Evolutionary conservation across 352 stramenopile genomes (phyloP), one percentile per base, ranked within the genome.

Genomic region (Pythium utonaiense): DNA sequence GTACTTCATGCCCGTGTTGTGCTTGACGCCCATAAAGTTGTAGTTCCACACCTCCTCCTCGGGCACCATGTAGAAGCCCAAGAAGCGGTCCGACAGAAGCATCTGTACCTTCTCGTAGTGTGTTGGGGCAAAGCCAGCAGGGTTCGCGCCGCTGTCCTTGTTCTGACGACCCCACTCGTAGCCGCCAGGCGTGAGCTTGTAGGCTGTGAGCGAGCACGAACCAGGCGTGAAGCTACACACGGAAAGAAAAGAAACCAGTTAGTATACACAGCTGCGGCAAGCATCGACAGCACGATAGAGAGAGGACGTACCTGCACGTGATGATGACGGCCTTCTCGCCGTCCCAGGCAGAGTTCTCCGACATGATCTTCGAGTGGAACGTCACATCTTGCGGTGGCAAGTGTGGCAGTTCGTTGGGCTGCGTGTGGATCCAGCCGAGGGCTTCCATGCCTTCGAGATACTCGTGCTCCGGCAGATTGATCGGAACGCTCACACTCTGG

Each of bases 91-190:
- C 60, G 92, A 98, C 28, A 99, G 80, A 53, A 99, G 75, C 95
- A 99, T 99, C 76, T 99, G 97, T 53, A 99, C 96, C 81, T 99
- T 98, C 67, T 99, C 96, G 74, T 99, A 99, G 80, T 98, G 98
- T 47, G 85, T 98, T 13, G 95, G 95, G 19, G 84, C 89, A 68
- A 99, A 99, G 8, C 97, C 96, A 30, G 96, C 84, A 3, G 95
- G 91, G 53, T 96, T 97, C 3, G 93, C 94, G n/a, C 91, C 91
- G 51, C 86, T 90, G 70, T 99, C 98, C 55, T 97, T 96, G 78
- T 98, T 99, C 64, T 98, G 93, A 21, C 97, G 95, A 47, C 96
- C 98, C 97, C 97, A 99, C 56, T 99, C 94, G 63, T 99, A 95
- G 27, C 97, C 98, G 34, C 70, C 72, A 14, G 96, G 89, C 40